Evolutionary conservation across 2,329 filamentous ascomycete genomes (phyloP).

Genomic region (Aspergillus fumigatiaffinis): DNA sequence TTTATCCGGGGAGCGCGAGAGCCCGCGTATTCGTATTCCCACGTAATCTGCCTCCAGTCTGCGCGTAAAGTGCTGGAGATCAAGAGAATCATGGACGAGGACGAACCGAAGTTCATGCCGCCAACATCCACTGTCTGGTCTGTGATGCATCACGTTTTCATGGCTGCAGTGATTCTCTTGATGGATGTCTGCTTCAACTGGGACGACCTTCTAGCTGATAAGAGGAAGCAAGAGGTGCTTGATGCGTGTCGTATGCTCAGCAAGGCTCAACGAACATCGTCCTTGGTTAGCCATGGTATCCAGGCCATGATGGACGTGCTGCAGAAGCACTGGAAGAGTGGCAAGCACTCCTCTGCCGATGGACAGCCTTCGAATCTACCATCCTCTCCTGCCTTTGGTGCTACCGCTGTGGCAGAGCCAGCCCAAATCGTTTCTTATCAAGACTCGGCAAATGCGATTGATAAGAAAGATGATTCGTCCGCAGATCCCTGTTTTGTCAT

Average conservation of each 20-base stretch:
- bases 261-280: conserved; percentile 31
- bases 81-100: conserved; percentile 32
- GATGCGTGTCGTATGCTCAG: conserved; percentile 37
- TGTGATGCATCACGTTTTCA: conserved; percentile 39
- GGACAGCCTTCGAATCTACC: not conserved
- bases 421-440: not conserved
- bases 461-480: not conserved
- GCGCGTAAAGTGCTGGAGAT: conserved; percentile 37
- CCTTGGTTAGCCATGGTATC: conserved; percentile 30
- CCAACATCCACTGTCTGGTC: conserved; percentile 29
- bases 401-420: not conserved
- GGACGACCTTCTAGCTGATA: conserved; percentile 34
- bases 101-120: conserved; percentile 21
- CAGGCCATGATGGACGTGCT: conserved; percentile 37
- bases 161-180: conserved; percentile 37
- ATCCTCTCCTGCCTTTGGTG: not conserved
- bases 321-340: conserved; percentile 27
- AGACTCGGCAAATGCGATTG: not conserved
- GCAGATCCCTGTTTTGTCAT: not conserved
- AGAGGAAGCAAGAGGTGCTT: conserved; percentile 33
- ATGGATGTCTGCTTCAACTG: conserved; percentile 41
- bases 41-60: conserved; percentile 35
- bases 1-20: conserved; percentile 36
- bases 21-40: conserved; percentile 35
- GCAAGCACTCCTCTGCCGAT: conserved; percentile 4